Base-by-base conservation (phyloP, 2,329 filamentous ascomycete species). In the Mariannaea sp. region DNA sequence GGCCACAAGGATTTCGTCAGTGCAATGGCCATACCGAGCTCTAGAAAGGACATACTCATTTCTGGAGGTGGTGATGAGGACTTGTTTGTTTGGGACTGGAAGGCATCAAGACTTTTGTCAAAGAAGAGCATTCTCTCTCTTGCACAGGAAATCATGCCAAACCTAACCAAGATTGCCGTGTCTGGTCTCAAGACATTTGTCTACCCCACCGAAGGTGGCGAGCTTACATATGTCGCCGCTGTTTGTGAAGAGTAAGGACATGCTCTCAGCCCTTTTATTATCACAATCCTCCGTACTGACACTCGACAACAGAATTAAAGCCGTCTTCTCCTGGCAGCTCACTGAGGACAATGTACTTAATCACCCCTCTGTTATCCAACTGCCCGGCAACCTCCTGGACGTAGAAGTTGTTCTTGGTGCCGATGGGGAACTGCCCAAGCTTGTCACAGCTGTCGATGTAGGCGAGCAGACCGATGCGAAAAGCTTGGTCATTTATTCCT, bases 1-100 rank as follows among this genome's bases (percentile, higher is more conserved):
- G 93, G 92, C 4, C 94, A 99, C 72, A 85, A 80, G 46, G 84
- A 92, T 30, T 97, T 97, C 70, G 79, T 99, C 60, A 91, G 81
- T 74, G 85, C 84, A 53, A 75, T 99, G 36, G 88, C 86, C 65
- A 74, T 93, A 14, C 85, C 86, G 1, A 68, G 69, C 0, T 74
- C 72, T 46, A 73, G 77, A 19, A 78, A 79, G 3, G 79, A 85
- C n/a, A 62, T 88, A 1, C 79, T 99, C 24, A 74, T 97, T 26
- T 96, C 92, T 5, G 94, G 90, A 8, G 93, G 93, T 42, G 94
- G 93, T 4, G 93, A 97, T 64, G 78, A 87, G 53, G 81, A 87
- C 58, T 67, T 99, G 8, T 84, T 88, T 56, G 76, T 92, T 0
- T 99, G 92, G 92, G 80, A 92, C 58, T 99, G 93, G 93, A 73